phyloP scores from a whole-genome alignment of 2,329 filamentous ascomycete genomes.

The Neofusicoccum kwambonambiense region DNA sequence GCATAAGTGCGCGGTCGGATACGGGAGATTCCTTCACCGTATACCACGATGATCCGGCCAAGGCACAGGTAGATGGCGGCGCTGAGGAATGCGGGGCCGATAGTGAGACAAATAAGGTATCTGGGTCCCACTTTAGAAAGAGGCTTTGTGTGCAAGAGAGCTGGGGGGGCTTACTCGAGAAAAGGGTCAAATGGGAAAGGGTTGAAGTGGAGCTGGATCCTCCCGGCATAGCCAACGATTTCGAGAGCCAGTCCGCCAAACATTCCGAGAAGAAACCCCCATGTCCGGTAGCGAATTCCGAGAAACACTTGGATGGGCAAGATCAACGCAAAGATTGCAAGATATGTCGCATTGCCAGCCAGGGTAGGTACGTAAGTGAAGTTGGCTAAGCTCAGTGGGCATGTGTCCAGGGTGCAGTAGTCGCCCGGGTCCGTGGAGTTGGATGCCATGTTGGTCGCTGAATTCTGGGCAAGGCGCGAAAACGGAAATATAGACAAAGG shows the following conservation, averaged over 20 bases:
- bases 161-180: constrained; percentile 43
- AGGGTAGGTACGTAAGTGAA: constrained; percentile 56
- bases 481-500: background rate
- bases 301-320: constrained; percentile 50
- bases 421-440: background rate
- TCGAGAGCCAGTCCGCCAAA: constrained; percentile 51
- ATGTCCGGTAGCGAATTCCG: constrained; percentile 54
- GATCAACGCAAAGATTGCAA: constrained; percentile 51
- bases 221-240: constrained; percentile 56
- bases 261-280: constrained; percentile 55
- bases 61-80: constrained; percentile 58
- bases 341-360: constrained; percentile 53
- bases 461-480: background rate
- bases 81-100: constrained; percentile 56
- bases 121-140: constrained; percentile 32
- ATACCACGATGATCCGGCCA: constrained; percentile 57
- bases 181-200: constrained; percentile 52
- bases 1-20: constrained; percentile 48
- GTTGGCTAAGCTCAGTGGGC: constrained; percentile 48
- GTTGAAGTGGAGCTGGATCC: constrained; percentile 54
- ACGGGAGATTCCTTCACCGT: constrained; percentile 43
- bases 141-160: background rate
- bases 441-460: background rate
- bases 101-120: constrained; percentile 58
- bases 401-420: constrained; percentile 35